Percentiles rank a stretch among this genome's conserved stretches.
Conservation (phyloP, 2,329 filamentous ascomycete genomes). For the Lachnellula occidentalis region DNA sequence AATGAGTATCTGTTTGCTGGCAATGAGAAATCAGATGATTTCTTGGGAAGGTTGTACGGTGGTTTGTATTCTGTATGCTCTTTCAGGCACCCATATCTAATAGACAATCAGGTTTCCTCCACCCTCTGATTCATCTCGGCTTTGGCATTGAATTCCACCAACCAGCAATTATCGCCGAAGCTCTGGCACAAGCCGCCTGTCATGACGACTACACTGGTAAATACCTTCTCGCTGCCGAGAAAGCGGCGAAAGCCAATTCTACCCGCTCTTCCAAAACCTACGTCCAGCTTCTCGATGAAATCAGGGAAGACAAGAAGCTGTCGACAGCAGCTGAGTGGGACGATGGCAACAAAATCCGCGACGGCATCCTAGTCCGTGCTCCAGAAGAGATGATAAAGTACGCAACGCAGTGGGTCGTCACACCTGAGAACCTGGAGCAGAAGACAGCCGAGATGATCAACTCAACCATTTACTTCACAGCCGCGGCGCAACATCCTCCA, state of each 20-base stretch:
- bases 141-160: conserved; percentile 81
- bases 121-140: conserved; percentile 79
- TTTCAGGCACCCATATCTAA: not conserved
- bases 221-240: conserved; percentile 51
- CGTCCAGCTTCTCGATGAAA: conserved; percentile 55
- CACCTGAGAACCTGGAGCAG: conserved; percentile 41
- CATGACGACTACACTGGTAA: conserved; percentile 53
- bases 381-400: conserved; percentile 57
- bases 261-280: conserved; percentile 39
- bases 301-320: conserved; percentile 52
- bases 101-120: conserved; percentile 53
- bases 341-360: conserved; percentile 59
- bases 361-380: conserved; percentile 62
- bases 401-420: conserved; percentile 54
- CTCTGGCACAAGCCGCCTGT: conserved; percentile 68
- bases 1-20: conserved; percentile 64
- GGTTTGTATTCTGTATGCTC: conserved; percentile 37
- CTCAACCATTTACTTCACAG: conserved; percentile 44
- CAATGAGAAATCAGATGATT: conserved; percentile 58
- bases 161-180: conserved; percentile 75
- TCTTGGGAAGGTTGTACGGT: conserved; percentile 63
- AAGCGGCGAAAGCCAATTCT: conserved; percentile 34
- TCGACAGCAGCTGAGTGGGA: conserved; percentile 43
- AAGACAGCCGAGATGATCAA: conserved; percentile 67
- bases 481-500: conserved; percentile 51